Evolutionary conservation across 441 rosid species (phyloP).

Genomic region (Breynia disticha): DNA sequence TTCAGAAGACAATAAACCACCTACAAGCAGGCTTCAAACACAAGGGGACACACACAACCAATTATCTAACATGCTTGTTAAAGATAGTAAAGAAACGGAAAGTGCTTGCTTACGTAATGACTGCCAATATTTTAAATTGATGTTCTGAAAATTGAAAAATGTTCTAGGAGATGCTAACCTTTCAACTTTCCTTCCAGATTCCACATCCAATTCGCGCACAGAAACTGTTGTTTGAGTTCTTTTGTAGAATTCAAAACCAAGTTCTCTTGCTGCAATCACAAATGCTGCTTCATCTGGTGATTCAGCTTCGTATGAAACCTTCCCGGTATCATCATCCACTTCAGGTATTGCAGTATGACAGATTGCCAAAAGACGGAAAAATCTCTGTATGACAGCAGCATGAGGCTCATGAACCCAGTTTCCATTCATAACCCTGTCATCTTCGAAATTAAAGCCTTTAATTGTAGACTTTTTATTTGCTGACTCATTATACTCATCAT

Average conservation of each 20-base stretch:
- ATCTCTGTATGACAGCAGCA: constrained; percentile 50
- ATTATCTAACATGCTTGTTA: not conserved
- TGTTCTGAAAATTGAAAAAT: constrained; percentile 3
- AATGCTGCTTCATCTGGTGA: constrained; percentile 99
- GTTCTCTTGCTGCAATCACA: constrained; percentile 88
- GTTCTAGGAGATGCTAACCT: constrained; percentile 35
- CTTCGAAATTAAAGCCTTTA: constrained; percentile 82
- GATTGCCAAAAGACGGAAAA: constrained; percentile 60
- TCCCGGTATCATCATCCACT: constrained; percentile 64
- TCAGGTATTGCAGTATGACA: constrained; percentile 97
- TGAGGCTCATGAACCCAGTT: constrained; percentile 60
- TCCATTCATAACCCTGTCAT: constrained; percentile 75
- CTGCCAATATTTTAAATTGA: not conserved
- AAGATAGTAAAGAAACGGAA: not conserved
- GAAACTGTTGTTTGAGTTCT: constrained; percentile 77
- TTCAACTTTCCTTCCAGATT: constrained; percentile 40
- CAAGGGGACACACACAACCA: no score
- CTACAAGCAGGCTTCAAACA: not conserved
- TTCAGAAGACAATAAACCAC: not conserved
- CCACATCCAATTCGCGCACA: constrained; percentile 53
- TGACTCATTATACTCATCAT: constrained; percentile 22
- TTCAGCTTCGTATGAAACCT: constrained; percentile 84
- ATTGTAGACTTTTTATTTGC: constrained; percentile 28
- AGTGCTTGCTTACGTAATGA: not conserved
- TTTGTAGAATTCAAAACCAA: constrained; percentile 76